These are phyloP conservation scores for Coemansia guatemalensis DNA, from an alignment of 192 early-diverging fungal genomes.

Conservation along the genomic window DNA sequence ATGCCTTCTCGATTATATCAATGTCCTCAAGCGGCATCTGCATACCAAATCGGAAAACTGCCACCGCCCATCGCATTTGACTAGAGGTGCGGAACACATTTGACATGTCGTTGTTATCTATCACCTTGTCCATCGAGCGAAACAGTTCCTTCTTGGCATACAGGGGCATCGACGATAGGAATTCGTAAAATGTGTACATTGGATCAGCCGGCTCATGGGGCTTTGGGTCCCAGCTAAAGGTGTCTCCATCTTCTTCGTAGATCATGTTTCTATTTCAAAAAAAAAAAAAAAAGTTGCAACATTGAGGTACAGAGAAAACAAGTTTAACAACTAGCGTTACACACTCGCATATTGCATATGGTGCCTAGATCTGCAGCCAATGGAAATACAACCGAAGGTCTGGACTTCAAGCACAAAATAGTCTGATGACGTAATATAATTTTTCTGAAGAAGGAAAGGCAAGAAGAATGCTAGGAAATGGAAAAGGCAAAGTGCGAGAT, in stretches of 20 bases:
- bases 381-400: too few species aligned
- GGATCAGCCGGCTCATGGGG: neutral
- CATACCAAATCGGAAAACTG: conserved; percentile 41
- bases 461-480: neutral
- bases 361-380: too few species aligned
- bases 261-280: conserved; percentile 25
- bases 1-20: conserved; percentile 23
- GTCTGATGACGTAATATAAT: too few species aligned
- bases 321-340: too few species aligned
- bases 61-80: conserved; percentile 43
- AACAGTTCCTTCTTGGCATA: conserved; percentile 36
- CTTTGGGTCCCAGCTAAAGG: conserved; percentile 33
- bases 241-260: conserved; percentile 33
- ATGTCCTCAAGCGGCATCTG: conserved; percentile 45
- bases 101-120: conserved; percentile 14
- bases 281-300: conserved; percentile 1
- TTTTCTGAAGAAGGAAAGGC: neutral
- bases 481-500: neutral
- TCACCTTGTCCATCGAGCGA: conserved; percentile 21
- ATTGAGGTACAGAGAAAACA: neutral
- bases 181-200: conserved; percentile 21
- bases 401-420: too few species aligned
- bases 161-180: conserved; percentile 32
- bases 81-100: conserved; percentile 23
- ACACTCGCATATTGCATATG: too few species aligned